Evolutionary conservation across 176 grass and related monocot species (phyloP), one percentile per base, ranked within the genome.

Genomic region (Oryza meyeriana): DNA sequence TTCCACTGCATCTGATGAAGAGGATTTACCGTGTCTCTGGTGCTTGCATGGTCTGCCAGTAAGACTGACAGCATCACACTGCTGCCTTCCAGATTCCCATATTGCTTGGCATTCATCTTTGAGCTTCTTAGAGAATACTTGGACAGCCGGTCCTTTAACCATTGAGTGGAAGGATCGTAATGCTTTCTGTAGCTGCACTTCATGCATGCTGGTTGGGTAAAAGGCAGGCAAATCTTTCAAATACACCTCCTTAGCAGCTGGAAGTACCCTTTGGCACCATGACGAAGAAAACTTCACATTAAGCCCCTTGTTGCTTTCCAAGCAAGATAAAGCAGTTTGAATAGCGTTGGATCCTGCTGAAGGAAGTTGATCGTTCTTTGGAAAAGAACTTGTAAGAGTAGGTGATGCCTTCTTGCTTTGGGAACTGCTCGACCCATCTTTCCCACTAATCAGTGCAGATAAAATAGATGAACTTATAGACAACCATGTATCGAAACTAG

Each of bases 71-170:
- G 88, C 81, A 73, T 98, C 95, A 6, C 95, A 98, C 27, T 93
- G 92, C 88, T 98, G 92, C 64, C 95, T 95, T 90, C 95, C 90
- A 64, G 89, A 91, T 93, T 93, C 90, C 95, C 95, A 98, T 72
- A 91, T 95, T 83, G 71, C 61, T 17, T 64, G 90, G 69, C 95
- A 98, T 71, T 90, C 90, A 75, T 95, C 89, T 92, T 95, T 90
- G 63, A 98, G 87, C 75, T 98, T 89, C 84, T 89, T 86, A 48
- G 81, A 83, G 82, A 89, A 98, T 52, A 72, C 38, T 83, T 85
- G 81, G 41, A 91, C 79, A 29, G 95, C 92, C 40, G 88, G 92
- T 82, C 95, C 95, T 91, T 95, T 95, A 61, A 95, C 95, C 88
- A 90, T 85, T 8, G 90, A 90, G 47, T 61, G 83, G 80, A 98